Conservation (phyloP, 352 stramenopile genomes). For the Bremia lactucae region DNA sequence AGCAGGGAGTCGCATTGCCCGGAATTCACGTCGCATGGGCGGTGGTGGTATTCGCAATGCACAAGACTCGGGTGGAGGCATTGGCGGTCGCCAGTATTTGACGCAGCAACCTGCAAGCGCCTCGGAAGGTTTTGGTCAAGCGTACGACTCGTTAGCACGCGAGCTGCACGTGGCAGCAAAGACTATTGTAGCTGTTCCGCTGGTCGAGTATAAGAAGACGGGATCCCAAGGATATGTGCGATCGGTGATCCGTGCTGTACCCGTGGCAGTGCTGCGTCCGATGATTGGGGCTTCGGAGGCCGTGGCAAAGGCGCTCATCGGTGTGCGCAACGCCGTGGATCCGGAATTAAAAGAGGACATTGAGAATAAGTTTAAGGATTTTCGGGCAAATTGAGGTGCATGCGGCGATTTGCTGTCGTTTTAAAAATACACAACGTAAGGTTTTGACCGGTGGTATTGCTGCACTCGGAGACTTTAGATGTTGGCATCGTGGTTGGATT, state of each 20-base stretch:
- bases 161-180: slow-evolving; percentile 80
- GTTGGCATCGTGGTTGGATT: too few relatives aligned
- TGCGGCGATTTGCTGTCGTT: neutral
- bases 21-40: slow-evolving; percentile 70
- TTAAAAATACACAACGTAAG: too few relatives aligned
- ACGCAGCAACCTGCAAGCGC: slow-evolving; percentile 73
- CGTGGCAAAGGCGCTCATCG: slow-evolving; percentile 78
- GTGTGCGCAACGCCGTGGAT: slow-evolving; percentile 79
- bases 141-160: slow-evolving; percentile 75
- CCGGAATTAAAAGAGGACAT: slow-evolving; percentile 86
- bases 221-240: slow-evolving; percentile 83
- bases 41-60: slow-evolving; percentile 67
- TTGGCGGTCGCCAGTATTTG: slow-evolving; percentile 72
- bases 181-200: slow-evolving; percentile 79
- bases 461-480: too few relatives aligned
- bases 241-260: slow-evolving; percentile 81
- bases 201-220: slow-evolving; percentile 88
- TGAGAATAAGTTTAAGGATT: slow-evolving; percentile 89
- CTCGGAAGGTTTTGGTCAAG: slow-evolving; percentile 70
- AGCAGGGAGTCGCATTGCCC: slow-evolving; percentile 60
- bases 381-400: slow-evolving; percentile 29
- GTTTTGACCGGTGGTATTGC: too few relatives aligned
- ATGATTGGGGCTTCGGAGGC: slow-evolving; percentile 85
- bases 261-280: slow-evolving; percentile 68
- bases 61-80: slow-evolving; percentile 58